A percentile compares a stretch with the other conserved stretches of the same genome.
Evolutionary conservation across 768 basidiomycete genomes (phyloP).

Genomic region (Imleria badia): DNA sequence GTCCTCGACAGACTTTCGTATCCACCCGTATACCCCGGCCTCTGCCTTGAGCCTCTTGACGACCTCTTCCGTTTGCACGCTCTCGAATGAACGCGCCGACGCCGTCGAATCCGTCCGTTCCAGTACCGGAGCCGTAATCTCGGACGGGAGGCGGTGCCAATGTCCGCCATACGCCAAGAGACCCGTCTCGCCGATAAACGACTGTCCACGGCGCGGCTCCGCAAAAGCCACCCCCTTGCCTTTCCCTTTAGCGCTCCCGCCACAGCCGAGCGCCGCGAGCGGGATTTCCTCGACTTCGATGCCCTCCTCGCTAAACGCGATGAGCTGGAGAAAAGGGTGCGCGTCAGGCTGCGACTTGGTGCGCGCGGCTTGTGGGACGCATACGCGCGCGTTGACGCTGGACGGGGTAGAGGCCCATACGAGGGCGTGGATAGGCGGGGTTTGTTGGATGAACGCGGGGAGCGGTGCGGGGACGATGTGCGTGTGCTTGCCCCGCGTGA

Average conservation of each 20-base stretch:
- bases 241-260: not conserved
- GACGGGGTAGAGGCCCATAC: conserved; percentile 61
- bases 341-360: not conserved
- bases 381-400: conserved; percentile 53
- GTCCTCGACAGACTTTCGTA: conserved; percentile 68
- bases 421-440: conserved; percentile 53
- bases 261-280: conserved; percentile 43
- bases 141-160: conserved; percentile 38
- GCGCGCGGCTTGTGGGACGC: conserved; percentile 29
- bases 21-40: conserved; percentile 78
- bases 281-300: conserved; percentile 72
- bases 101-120: conserved; percentile 45
- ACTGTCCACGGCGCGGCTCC: conserved; percentile 53
- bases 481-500: conserved; percentile 69
- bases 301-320: conserved; percentile 69
- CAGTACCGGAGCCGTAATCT: conserved; percentile 32
- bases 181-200: conserved; percentile 62
- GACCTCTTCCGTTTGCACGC: conserved; percentile 54
- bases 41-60: conserved; percentile 46
- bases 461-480: conserved; percentile 70
- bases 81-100: conserved; percentile 48
- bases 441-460: conserved; percentile 46
- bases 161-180: conserved; percentile 47
- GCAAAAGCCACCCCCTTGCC: conserved; percentile 45
- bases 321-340: conserved; percentile 59